These are phyloP conservation scores for Rauvolfia tetraphylla DNA, from an alignment of 257 asterid genomes.

Conservation along the genomic window DNA sequence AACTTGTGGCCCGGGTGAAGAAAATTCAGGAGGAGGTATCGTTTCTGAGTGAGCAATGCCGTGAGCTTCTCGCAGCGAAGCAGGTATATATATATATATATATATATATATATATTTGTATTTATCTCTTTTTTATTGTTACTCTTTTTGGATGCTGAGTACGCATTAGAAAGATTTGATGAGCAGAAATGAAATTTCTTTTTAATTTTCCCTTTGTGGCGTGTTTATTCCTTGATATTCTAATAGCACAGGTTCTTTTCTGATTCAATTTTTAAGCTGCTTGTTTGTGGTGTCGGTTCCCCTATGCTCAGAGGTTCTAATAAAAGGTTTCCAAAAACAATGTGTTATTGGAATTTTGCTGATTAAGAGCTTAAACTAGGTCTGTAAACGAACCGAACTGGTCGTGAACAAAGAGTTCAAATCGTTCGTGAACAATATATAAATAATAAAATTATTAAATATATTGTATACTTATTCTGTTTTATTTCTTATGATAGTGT, in stretches of 20 bases:
- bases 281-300: not conserved
- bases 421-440: too few relatives aligned
- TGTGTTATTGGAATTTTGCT: too few relatives aligned
- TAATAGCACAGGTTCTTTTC: not conserved
- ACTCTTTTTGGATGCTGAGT: not conserved
- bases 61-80: conserved; percentile 89
- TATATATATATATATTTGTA: conserved; percentile 10
- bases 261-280: not conserved
- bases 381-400: too few relatives aligned
- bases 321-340: not conserved
- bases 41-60: conserved; percentile 71
- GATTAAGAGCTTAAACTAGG: not conserved
- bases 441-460: too few relatives aligned
- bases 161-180: not conserved
- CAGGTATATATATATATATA: conserved; percentile 42
- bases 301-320: not conserved
- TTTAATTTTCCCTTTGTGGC: not conserved
- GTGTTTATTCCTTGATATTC: not conserved
- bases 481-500: too few relatives aligned
- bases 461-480: too few relatives aligned
- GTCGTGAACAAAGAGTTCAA: too few relatives aligned
- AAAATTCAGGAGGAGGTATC: conserved; percentile 80
- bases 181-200: not conserved
- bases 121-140: not conserved
- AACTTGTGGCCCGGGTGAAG: conserved; percentile 73